Base-by-base conservation (phyloP, 2,329 filamentous ascomycete species). In the Colletotrichum incanum region DNA sequence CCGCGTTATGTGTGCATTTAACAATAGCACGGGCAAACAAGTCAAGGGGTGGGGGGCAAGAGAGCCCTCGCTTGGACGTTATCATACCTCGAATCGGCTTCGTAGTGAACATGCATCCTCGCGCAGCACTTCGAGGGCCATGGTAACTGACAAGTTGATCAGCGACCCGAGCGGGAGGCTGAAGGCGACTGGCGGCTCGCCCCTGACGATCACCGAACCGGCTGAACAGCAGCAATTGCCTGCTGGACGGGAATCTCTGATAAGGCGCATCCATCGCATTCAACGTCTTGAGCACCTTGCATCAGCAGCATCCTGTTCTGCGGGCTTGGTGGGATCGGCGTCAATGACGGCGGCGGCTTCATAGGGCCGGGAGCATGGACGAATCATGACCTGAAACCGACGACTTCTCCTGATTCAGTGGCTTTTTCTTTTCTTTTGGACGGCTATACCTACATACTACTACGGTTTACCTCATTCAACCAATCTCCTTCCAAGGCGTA, bases 161-260 rank as follows among this genome's bases (percentile, higher is more conserved):
- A 56, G 20, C 31, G 43, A 55, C 31, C 16, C 26, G 34, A 50
- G 41, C 47, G 39, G 39, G 63, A 67, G 63, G 49, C 56, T 41
- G 20, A 49, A 52, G 54, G 34, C 43, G 49, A 61, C 16, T 61
- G 41, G 34, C 49, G 41, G 49, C 31, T 58, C 20, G 20, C 64
- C 56, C 67, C 67, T 70, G 67, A 60, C 62, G 67, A 70, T 66
- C 62, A 60, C n/a, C 28, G 28, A 45, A 31, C n/a, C 12, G 43
- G 52, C 28, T 41, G 49, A 11, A 26, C 23, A 49, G 23, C n/a
- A 12, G 45, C 18, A 3, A 20, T 56, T 58, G 20, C 52, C 63
- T 28, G 43, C 31, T 49, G 16, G 12, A 11, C 47, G 47, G n/a
- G 16, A 58, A 39, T 26, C 23, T 41, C 16, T 43, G 52, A 26